Conservation (phyloP, 768 basidiomycete species). For the Favolaschia claudopus region DNA sequence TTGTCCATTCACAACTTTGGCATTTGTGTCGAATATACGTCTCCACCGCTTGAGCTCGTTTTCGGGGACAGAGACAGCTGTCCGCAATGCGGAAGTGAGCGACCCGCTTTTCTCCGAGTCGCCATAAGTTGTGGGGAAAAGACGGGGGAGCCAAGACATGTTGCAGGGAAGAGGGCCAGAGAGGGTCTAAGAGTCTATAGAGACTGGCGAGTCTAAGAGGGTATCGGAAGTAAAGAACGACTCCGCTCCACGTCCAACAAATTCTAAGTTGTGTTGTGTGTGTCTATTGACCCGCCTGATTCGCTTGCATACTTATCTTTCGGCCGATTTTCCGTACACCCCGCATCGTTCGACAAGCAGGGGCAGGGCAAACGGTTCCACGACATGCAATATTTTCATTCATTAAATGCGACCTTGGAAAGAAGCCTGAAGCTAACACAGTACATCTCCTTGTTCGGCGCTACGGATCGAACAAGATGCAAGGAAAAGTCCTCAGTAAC, state of each 20-base stretch:
- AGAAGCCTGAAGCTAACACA: constrained; percentile 84
- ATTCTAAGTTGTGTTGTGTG: no score
- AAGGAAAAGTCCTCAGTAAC: constrained; percentile 60
- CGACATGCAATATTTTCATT: neutral
- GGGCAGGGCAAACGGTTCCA: no score
- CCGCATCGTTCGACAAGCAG: no score
- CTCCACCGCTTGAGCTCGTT: constrained; percentile 89
- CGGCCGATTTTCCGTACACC: neutral
- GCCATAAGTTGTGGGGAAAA: constrained; percentile 61
- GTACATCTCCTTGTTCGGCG: constrained; percentile 98
- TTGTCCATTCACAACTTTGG: constrained; percentile 78
- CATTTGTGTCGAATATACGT: constrained; percentile 85
- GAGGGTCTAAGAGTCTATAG: constrained; percentile 16
- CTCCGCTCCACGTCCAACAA: no score
- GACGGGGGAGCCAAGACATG: constrained; percentile 49
- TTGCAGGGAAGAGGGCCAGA: neutral
- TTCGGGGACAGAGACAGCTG: constrained; percentile 75
- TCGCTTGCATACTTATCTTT: no score
- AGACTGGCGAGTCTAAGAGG: constrained; percentile 39
- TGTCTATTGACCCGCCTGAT: no score
- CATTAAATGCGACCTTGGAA: constrained; percentile 44
- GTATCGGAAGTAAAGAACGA: constrained; percentile 44
- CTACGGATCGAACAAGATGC: constrained; percentile 89
- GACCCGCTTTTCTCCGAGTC: constrained; percentile 59
- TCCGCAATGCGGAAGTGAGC: constrained; percentile 67